A percentile compares a stretch with the other conserved stretches of the same genome.
Conservation (phyloP, 768 basidiomycete species). For the Brasilioporus rufonigricans region DNA sequence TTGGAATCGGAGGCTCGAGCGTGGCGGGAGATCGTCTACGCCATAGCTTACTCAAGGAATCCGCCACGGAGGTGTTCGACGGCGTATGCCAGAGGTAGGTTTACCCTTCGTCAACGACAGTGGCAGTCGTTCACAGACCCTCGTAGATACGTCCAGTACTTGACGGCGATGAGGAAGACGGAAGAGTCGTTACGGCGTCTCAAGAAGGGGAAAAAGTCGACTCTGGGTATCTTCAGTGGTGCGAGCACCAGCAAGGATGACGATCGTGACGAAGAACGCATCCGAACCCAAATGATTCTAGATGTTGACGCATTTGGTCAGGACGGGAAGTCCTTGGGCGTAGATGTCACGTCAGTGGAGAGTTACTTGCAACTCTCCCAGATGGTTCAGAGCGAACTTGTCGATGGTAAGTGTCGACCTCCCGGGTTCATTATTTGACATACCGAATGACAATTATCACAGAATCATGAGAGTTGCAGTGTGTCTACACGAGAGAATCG, state of each 20-base stretch:
- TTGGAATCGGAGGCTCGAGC: conserved; percentile 55
- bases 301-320: conserved; percentile 84
- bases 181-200: conserved; percentile 85
- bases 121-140: not conserved
- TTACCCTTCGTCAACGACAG: conserved; percentile 1
- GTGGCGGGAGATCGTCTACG: conserved; percentile 61
- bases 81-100: conserved; percentile 61
- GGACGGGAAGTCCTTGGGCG: conserved; percentile 70
- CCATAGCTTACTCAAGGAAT: conserved; percentile 47
- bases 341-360: conserved; percentile 52
- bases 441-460: not conserved
- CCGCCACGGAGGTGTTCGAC: conserved; percentile 66
- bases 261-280: conserved; percentile 84
- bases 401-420: conserved; percentile 28
- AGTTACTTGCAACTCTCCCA: conserved; percentile 56
- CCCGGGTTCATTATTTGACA: not conserved
- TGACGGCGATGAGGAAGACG: conserved; percentile 86
- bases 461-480: conserved; percentile 14
- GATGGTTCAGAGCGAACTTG: conserved; percentile 50
- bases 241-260: conserved; percentile 50
- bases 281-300: conserved; percentile 74
- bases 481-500: not conserved
- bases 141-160: conserved; percentile 71
- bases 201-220: conserved; percentile 80
- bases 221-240: conserved; percentile 78